Evolutionary conservation across 345 rosid species (phyloP), one percentile per base, ranked within the genome.

Genomic region (Rhizophora apiculata): DNA sequence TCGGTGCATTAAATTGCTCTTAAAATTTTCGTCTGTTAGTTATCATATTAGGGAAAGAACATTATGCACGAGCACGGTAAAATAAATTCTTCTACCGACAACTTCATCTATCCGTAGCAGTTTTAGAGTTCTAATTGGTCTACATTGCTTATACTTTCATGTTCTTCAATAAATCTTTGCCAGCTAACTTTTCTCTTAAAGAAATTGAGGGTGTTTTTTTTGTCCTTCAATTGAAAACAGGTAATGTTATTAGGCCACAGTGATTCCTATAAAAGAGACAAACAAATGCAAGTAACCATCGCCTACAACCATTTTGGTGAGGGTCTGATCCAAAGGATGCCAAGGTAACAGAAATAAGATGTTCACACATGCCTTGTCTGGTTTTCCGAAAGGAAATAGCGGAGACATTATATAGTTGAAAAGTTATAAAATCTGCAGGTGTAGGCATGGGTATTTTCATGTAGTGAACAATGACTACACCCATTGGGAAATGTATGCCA

Each of bases 401-500:
- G 27, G 31, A 11, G 59, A 9, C 2, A 1, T 10, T 19, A 64
- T n/a, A 34, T 49, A 31, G 67, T 18, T 29, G 5, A 21, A 54
- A 9, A 48, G 3, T 21, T 43, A 39, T 26, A 1, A 36, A 54
- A n/a, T 30, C 29, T 39, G 63, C 72, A 73, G 77, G 37, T 73
- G 77, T 31, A 67, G 77, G 67, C 77, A 73, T 29, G 77, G 77
- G 48, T 67, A 73, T 29, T 73, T 73, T 31, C 77, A 73, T 53
- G 77, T 73, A 6, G 77, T 73, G 62, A 73, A 73, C 57, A 73
- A 73, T 39, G 77, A 73, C 77, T 73, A 73, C 56, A 73, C 77
- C 2, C 77, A 67, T 54, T 73, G 77, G 77, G 77, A 67, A 67
- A 73, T 73, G 77, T 73, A 73, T 67, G 77, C 77, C 62, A 73